Evolutionary conservation across 495 filamentous ascomycete species (phyloP).

Genomic region (Astrocystis sublimbata): DNA sequence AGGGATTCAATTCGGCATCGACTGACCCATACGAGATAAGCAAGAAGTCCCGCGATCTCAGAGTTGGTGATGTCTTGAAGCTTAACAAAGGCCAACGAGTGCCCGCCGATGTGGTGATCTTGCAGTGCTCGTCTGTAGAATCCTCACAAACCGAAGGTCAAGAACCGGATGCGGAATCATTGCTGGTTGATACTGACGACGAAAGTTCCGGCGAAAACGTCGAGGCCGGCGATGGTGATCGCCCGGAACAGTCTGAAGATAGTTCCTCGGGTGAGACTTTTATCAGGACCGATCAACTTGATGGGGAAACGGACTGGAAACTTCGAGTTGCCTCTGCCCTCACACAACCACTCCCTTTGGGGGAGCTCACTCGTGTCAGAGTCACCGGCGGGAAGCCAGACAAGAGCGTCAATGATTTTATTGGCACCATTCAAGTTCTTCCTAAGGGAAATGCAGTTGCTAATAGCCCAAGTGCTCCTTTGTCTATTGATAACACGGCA

Average conservation of each 20-base stretch:
- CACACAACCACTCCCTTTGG: slow-evolving; percentile 69
- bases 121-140: slow-evolving; percentile 80
- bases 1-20: slow-evolving; percentile 40
- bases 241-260: slow-evolving; percentile 25
- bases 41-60: slow-evolving; percentile 85
- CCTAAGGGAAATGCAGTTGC: slow-evolving; percentile 42
- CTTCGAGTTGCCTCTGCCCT: slow-evolving; percentile 81
- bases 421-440: slow-evolving; percentile 73
- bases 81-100: slow-evolving; percentile 87
- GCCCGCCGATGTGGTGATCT: slow-evolving; percentile 90
- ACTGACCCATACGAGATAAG: slow-evolving; percentile 59
- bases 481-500: slow-evolving; percentile 95
- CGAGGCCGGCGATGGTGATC: slow-evolving; percentile 14
- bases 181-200: slow-evolving; percentile 45
- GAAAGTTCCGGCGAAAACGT: slow-evolving; percentile 15
- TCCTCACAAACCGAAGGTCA: slow-evolving; percentile 28
- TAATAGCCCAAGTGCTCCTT: slow-evolving; percentile 59
- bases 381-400: slow-evolving; percentile 87
- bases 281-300: slow-evolving; percentile 95
- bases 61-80: slow-evolving; percentile 92
- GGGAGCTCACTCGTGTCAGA: slow-evolving; percentile 69
- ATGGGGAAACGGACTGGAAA: slow-evolving; percentile 99
- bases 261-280: slow-evolving; percentile 79
- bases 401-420: slow-evolving; percentile 89
- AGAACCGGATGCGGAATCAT: slow-evolving; percentile 33